Evolutionary conservation across 352 stramenopile genomes (phyloP).

Genomic region (Phytopythium ostracodes): DNA sequence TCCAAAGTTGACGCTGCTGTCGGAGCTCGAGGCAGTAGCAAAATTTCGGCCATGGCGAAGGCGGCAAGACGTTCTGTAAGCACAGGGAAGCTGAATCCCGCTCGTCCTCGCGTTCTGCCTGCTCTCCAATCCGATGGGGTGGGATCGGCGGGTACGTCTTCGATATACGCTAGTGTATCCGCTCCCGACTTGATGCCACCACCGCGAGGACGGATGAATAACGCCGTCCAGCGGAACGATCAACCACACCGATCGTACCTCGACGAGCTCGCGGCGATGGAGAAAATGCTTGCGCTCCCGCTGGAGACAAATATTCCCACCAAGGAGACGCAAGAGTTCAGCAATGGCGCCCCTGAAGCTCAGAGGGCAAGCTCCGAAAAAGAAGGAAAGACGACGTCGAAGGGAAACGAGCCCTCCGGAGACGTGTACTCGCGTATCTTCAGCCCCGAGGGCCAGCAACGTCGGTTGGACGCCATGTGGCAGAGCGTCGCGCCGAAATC

Average conservation of each 20-base stretch:
- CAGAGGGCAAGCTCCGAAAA: not conserved
- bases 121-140: not conserved
- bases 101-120: not conserved
- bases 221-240: not conserved
- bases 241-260: slow-evolving; percentile 25
- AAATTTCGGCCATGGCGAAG: not conserved
- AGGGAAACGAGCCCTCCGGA: not conserved
- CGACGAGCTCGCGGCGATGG: slow-evolving; percentile 48
- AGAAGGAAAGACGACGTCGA: not conserved
- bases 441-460: slow-evolving; percentile 5
- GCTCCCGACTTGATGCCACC: not conserved
- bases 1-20: slow-evolving; percentile 1
- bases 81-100: not conserved
- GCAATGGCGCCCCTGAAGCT: not conserved
- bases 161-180: not conserved
- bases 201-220: not conserved
- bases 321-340: not conserved
- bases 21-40: not conserved
- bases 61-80: not conserved
- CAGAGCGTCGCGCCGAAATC: slow-evolving; percentile 37
- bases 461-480: slow-evolving; percentile 64
- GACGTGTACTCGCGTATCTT: slow-evolving; percentile 14
- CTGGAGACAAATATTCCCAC: not conserved
- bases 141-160: not conserved
- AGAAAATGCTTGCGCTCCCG: slow-evolving; percentile 31